Evolutionary conservation across 2,329 filamentous ascomycete genomes (phyloP), one percentile per base, ranked within the genome.

Genomic region (Sphaceloma murrayae): DNA sequence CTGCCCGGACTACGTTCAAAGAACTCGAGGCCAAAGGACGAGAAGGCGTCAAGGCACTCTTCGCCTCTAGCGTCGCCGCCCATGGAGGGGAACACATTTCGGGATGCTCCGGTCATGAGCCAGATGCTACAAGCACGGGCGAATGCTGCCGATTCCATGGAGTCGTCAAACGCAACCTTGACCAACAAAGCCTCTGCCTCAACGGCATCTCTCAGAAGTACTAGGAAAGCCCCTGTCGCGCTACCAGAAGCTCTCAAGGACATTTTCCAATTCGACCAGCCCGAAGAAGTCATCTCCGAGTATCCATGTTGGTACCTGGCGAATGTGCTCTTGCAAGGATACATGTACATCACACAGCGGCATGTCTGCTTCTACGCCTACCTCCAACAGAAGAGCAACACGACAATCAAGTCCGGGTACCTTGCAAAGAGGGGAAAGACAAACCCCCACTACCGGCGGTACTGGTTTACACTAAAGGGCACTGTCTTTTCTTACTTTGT

Each of bases 281-380:
- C 82, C 0, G 91, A 98, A 59, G 81, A 87, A 49, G 85, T 96
- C 16, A 32, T 31, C 9, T 34, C 48, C 14, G 89, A 96, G 67
- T 95, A 93, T 59, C 84, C 87, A 6, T 96, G 89, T 65, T 95
- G 86, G 80, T 68, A 96, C 29, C 67, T 96, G 24, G 87, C 95
- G 60, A 94, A 83, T 57, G 86, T 94, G 33, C 69, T 96, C 21
- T 73, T 96, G 6, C 87, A 95, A 59, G 91, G 91, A 4, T 95
- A 91, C 60, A 81, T 98, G 74, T 96, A 96, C 65, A 85, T 98
- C 57, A 96, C 91, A 0, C 73, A 82, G 49, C 83, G 81, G 54
- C 91, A 98, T 59, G 83, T 96, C 49, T 95, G 88, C 65, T 98
- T 96, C 62, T 96, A 95, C 59, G 87, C 91, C 29, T 95, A 95